These are phyloP conservation scores for Rheum nobile DNA, from an alignment of 148 eudicot genomes.

Conservation along the genomic window DNA sequence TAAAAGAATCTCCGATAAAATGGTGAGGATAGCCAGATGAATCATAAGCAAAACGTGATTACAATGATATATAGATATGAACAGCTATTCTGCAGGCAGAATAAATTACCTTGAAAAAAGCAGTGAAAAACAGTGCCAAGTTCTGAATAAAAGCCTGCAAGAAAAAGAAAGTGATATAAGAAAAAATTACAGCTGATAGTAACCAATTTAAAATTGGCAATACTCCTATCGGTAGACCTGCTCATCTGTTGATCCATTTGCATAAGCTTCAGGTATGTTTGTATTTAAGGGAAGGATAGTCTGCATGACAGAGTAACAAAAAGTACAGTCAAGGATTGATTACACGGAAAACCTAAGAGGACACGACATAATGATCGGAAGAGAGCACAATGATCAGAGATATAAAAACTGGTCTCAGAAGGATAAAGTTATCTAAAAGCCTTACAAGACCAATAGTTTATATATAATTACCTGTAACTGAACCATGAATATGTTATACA, in stretches of 20 bases:
- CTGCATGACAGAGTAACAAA: conserved; percentile 18
- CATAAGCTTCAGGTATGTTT: conserved; percentile 77
- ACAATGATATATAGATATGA: neutral
- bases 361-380: conserved; percentile 5
- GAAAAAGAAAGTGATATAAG: neutral
- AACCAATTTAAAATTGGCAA: neutral
- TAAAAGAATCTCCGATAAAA: neutral
- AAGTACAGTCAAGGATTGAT: conserved; percentile 1
- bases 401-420: neutral
- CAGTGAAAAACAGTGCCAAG: conserved; percentile 83
- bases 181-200: neutral
- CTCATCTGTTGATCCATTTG: conserved; percentile 71
- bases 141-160: conserved; percentile 96
- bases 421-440: too few relatives aligned
- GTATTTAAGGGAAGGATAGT: conserved; percentile 59
- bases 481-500: conserved; percentile 74
- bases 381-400: neutral
- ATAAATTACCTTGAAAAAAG: conserved; percentile 61
- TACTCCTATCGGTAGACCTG: conserved; percentile 34
- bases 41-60: neutral
- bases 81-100: neutral
- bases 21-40: neutral
- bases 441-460: neutral
- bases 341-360: neutral
- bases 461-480: conserved; percentile 65